Base-by-base conservation (phyloP, 345 rosid species). In the Raphanus raphanistrum region DNA sequence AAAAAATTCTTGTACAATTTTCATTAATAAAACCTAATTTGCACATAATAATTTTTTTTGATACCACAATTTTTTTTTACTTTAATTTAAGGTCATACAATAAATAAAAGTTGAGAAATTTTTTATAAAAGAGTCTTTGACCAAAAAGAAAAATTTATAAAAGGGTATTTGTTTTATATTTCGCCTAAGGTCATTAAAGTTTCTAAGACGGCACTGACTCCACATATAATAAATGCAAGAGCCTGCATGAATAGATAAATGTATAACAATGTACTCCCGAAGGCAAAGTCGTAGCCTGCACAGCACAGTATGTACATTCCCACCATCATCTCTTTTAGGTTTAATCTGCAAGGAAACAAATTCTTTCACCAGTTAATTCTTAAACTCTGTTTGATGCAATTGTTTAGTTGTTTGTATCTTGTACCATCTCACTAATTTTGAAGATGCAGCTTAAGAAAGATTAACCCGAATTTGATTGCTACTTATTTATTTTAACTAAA, bases 271-370 rank as follows among this genome's bases (percentile, higher is more conserved):
- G 89, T 88, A 71, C 78, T 80, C 12, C 98, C 92, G n/a, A 68
- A 83, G 8, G 79, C 82, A 55, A 84, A 4, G 66, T 90, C 87
- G 41, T 89, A 90, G 84, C 86, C 86, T 0, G 90, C 98, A 58
- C 91, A 86, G 36, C 85, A 76, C 87, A 92, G 81, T 55, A 94
- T 91, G 82, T 87, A 94, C 11, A 82, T 81, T 60, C 97, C 98
- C 10, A 90, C 86, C 28, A 84, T 78, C 35, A 92, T 85, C 89
- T 94, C 98, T 63, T 86, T 70, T 45, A 80, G 27, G 76, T 92
- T 89, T 50, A 91, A 50, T 69, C 98, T 80, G 84, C 79, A 78
- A 29, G 10, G 32, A 54, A 26, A n/a, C 66, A 77, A 63, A 21
- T 64, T 67, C 58, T 66, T 38, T 52, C 36, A 52, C 54, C 63